Conservation (phyloP, 2,329 filamentous ascomycete genomes). For the Fusarium oxysporum region DNA sequence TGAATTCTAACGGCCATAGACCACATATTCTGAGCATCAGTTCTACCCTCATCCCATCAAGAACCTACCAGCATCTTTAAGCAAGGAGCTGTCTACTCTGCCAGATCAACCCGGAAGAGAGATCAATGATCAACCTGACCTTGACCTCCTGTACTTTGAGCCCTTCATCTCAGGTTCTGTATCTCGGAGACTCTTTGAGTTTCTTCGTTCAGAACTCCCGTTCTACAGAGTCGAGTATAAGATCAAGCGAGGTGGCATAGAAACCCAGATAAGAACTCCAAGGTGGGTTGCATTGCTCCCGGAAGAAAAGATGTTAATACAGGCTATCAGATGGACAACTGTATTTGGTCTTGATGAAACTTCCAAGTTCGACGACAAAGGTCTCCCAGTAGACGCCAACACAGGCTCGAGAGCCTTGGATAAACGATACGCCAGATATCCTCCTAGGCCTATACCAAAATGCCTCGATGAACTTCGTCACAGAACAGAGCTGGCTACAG, state of each 20-base stretch:
- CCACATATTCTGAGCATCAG: conserved; percentile 53
- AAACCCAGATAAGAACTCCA: conserved; percentile 70
- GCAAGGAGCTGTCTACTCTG: conserved; percentile 54
- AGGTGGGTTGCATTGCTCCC: conserved; percentile 48
- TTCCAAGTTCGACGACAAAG: conserved; percentile 64
- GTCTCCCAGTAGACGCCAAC: conserved; percentile 58
- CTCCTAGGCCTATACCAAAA: conserved; percentile 76
- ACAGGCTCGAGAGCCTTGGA: conserved; percentile 56
- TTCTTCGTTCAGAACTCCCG: conserved; percentile 76
- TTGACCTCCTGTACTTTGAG: conserved; percentile 81
- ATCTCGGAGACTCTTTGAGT: conserved; percentile 72
- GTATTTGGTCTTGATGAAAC: conserved; percentile 72
- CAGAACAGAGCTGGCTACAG: conserved; percentile 73
- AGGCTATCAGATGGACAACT: conserved; percentile 58
- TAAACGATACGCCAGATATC: conserved; percentile 65
- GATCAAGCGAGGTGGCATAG: conserved; percentile 73
- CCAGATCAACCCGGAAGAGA: conserved; percentile 64
- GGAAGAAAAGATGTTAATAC: not conserved
- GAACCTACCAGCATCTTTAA: conserved; percentile 54
- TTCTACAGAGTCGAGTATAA: conserved; percentile 82
- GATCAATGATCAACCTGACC: conserved; percentile 75
- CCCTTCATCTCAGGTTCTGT: conserved; percentile 73
- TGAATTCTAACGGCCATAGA: conserved; percentile 32
- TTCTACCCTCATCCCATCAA: conserved; percentile 65
- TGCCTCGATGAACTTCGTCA: conserved; percentile 74